phyloP scores from a whole-genome alignment of 768 basidiomycete genomes.

The Mycena kentingensis region DNA sequence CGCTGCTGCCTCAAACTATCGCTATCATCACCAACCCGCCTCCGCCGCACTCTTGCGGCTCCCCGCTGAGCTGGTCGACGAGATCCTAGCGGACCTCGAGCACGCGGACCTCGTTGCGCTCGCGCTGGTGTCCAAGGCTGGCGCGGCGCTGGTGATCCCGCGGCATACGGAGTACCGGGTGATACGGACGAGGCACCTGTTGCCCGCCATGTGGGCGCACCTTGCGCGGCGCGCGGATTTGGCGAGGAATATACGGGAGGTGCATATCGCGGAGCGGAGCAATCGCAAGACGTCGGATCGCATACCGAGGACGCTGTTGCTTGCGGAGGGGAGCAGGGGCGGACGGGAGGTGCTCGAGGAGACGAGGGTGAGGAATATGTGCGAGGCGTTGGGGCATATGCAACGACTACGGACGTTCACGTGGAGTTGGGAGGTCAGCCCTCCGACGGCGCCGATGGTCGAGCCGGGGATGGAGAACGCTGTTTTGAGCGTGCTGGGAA shows the following conservation, averaged over 20 bases:
- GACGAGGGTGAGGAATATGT: conserved; percentile 39
- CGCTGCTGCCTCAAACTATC: too few relatives aligned
- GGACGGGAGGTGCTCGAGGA: conserved; percentile 33
- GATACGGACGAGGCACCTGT: conserved; percentile 43
- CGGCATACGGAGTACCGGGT: conserved; percentile 53
- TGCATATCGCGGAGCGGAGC: conserved; percentile 44
- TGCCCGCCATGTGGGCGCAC: conserved; percentile 50
- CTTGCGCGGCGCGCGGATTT: conserved; percentile 53
- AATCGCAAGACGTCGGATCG: conserved; percentile 43
- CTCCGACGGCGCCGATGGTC: conserved; percentile 32
- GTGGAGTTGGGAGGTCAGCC: conserved; percentile 41
- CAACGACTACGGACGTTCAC: conserved; percentile 41
- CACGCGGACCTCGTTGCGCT: conserved; percentile 46
- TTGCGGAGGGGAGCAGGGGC: conserved; percentile 30
- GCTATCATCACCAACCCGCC: neutral
- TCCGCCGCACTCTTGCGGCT: conserved; percentile 35
- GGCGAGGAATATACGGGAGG: conserved; percentile 47
- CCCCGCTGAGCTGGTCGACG: conserved; percentile 50
- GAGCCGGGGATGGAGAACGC: conserved; percentile 41
- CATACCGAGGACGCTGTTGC: conserved; percentile 38
- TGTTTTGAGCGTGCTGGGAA: conserved; percentile 36
- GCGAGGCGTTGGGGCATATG: conserved; percentile 46
- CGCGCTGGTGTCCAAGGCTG: conserved; percentile 43
- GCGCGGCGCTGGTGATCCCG: conserved; percentile 43
- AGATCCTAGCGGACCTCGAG: conserved; percentile 48